These are phyloP conservation scores for Beauveria pseudobassiana DNA, from an alignment of 2,329 filamentous ascomycete species.

Conservation along the genomic window DNA sequence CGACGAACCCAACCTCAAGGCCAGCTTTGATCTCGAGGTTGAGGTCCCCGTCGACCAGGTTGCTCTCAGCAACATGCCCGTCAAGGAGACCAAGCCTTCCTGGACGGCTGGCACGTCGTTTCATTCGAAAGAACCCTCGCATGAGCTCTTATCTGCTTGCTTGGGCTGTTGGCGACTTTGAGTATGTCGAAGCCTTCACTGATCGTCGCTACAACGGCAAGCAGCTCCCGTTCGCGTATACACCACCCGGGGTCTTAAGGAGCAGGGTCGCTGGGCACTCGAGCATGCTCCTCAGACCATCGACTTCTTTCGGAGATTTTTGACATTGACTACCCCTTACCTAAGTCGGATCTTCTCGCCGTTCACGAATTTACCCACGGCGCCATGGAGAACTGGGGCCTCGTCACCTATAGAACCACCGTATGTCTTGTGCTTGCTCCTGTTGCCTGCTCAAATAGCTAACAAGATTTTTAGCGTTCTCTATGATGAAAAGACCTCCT, in stretches of 20 bases:
- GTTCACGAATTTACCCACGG: slow-evolving; percentile 86
- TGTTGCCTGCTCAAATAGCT: background rate
- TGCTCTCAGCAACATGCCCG: slow-evolving; percentile 92
- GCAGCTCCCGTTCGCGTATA: slow-evolving; percentile 87
- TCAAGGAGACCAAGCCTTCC: slow-evolving; percentile 57
- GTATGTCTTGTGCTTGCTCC: background rate
- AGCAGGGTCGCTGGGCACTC: slow-evolving; percentile 83
- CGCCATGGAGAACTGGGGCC: slow-evolving; percentile 94
- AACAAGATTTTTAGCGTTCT: slow-evolving; percentile 51
- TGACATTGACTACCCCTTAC: slow-evolving; percentile 84
- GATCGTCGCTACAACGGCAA: slow-evolving; percentile 86
- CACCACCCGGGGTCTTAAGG: slow-evolving; percentile 87
- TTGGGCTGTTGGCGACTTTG: slow-evolving; percentile 95
- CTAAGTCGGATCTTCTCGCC: slow-evolving; percentile 84
- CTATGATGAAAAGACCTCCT: slow-evolving; percentile 90
- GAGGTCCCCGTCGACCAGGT: slow-evolving; percentile 85
- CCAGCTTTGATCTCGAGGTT: slow-evolving; percentile 88
- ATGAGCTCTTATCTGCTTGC: slow-evolving; percentile 91
- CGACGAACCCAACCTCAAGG: slow-evolving; percentile 95
- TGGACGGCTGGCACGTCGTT: slow-evolving; percentile 63
- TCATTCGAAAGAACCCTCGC: slow-evolving; percentile 72
- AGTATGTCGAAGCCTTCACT: slow-evolving; percentile 90
- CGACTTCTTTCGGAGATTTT: slow-evolving; percentile 94
- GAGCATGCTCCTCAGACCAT: slow-evolving; percentile 89
- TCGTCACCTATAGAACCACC: slow-evolving; percentile 93